Evolutionary conservation across 371 early-diverging fungal genomes (phyloP), one percentile per base, ranked within the genome.

Genomic region (Mucor piriformis): DNA sequence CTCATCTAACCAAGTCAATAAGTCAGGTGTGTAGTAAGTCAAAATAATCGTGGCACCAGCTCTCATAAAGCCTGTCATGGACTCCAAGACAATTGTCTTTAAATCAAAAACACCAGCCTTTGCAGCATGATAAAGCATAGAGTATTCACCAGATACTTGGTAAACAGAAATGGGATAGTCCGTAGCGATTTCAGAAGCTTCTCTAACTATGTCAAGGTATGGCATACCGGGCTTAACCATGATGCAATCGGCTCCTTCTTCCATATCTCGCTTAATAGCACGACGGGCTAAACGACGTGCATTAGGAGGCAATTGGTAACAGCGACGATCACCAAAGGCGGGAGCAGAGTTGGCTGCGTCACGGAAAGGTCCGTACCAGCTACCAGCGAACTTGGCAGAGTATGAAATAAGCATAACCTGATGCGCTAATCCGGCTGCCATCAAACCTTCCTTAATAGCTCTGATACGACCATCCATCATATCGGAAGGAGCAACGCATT

Each of bases 391-490:
- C 72, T 98, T 98, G 42, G 96, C 96, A 54, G 92, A 88, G 71
- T 97, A 97, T 13, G 90, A 85, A 92, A 98, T 96, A 50, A 98
- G 85, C 63, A 91, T 80, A 29, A 89, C 90, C 64, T 88, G 85
- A 73, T 89, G 86, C 7, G 87, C 87, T 20, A 91, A 65, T 0
- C 93, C 93, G 49, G 87, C 84, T 18, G 79, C 81, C 27, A 88
- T 75, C 40, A 97, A 76, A 0, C 82, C 83, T 56, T 88, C 73
- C 80, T 98, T 98, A 71, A 98, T 97, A 5, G 94, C 92, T 49
- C 82, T 76, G 66, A 98, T 91, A 54, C 98, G 89, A 23, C 95
- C 95, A 59, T 97, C 97, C 96, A 96, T 97, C 98, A 98, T 98
- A 68, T 98, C 98, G 5, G 92, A 92, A 6, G 98, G 98, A 2